Conservation (phyloP, 176 grass and related monocot species). For the Phoenix roebelenii region DNA sequence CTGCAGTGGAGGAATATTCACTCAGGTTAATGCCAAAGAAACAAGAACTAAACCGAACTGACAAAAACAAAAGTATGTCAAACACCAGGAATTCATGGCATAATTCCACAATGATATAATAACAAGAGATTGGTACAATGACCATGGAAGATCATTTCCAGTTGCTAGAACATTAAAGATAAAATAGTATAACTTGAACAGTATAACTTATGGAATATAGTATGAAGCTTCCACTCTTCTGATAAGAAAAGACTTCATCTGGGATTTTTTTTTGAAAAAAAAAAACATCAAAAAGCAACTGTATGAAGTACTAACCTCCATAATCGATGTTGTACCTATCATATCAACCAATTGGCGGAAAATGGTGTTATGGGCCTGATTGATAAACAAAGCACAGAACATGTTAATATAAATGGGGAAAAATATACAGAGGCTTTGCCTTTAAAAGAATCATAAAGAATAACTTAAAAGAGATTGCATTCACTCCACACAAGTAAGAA, state of each 20-base stretch:
- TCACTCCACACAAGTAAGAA: background rate
- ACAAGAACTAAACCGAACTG: no score
- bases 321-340: slow-evolving; percentile 20
- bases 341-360: slow-evolving; percentile 8
- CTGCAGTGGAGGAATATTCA: background rate
- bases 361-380: slow-evolving; percentile 12
- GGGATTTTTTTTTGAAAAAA: background rate
- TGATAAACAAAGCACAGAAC: background rate
- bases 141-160: no score
- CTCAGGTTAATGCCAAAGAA: no score
- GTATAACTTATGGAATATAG: no score
- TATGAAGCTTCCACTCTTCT: no score
- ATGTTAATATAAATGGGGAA: background rate
- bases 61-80: no score
- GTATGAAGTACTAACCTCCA: slow-evolving; percentile 13
- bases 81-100: no score
- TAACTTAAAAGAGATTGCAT: background rate
- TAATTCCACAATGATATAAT: no score
- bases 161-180: no score
- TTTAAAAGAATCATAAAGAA: background rate
- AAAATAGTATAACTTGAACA: no score
- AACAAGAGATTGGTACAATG: no score
- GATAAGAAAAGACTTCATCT: background rate
- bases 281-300: background rate
- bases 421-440: background rate